Evolutionary conservation across 2,329 filamentous ascomycete genomes (phyloP).

Genomic region (Akanthomyces muscarius): DNA sequence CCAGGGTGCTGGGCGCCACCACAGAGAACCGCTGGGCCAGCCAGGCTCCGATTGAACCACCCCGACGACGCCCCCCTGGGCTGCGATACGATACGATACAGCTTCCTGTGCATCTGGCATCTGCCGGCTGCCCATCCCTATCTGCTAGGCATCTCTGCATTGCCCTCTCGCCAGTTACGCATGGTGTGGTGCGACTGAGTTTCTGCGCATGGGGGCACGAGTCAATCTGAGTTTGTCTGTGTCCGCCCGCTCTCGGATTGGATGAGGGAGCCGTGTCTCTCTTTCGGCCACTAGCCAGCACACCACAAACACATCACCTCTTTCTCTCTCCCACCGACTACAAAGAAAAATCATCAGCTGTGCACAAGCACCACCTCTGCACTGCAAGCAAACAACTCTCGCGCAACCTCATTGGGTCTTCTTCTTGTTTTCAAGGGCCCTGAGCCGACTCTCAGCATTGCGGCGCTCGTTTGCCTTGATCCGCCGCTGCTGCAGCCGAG

Average conservation of each 20-base stretch:
- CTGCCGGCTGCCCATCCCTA: neutral
- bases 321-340: too few relatives aligned
- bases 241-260: neutral
- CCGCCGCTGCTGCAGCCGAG: neutral
- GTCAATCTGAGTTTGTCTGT: slow-evolving; percentile 11
- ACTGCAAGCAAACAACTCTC: neutral
- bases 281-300: neutral
- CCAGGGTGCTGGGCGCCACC: slow-evolving; percentile 11
- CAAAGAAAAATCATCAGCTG: slow-evolving; percentile 1
- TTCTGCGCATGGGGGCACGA: slow-evolving; percentile 12
- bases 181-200: slow-evolving; percentile 14
- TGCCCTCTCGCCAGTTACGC: neutral
- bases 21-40: neutral
- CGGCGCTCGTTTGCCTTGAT: neutral
- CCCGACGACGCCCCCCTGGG: neutral
- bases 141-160: neutral
- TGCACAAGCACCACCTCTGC: neutral
- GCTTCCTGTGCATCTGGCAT: neutral
- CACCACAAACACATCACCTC: neutral
- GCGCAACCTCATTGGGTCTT: slow-evolving; percentile 2
- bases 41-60: slow-evolving; percentile 11
- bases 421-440: neutral
- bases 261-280: slow-evolving; percentile 4
- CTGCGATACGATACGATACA: slow-evolving; percentile 1
- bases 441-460: slow-evolving; percentile 3